Conservation (phyloP, 2,329 filamentous ascomycete species). For the Botrytis pseudocinerea region DNA sequence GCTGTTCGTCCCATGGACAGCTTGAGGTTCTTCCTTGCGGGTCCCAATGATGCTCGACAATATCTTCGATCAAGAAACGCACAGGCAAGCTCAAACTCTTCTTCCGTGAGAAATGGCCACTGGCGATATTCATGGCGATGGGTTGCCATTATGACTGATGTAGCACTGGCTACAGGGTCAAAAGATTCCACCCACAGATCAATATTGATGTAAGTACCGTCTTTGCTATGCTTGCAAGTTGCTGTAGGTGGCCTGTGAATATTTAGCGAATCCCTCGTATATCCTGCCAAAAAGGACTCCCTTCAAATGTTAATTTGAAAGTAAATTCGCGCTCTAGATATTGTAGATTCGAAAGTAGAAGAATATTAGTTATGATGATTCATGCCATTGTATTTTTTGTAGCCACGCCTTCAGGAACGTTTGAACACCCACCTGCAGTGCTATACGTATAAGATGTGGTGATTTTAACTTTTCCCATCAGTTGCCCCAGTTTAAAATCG, state of each 20-base stretch:
- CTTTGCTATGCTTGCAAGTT: neutral
- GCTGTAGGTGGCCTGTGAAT: neutral
- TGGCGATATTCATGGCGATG: conserved; percentile 44
- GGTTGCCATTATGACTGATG: conserved; percentile 28
- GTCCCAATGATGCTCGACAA: conserved; percentile 57
- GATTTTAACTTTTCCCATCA: neutral
- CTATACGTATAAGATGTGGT: neutral
- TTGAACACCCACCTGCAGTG: neutral
- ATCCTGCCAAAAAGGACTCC: neutral
- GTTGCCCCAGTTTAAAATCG: neutral
- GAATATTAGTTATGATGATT: too few relatives aligned
- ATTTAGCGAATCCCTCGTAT: neutral
- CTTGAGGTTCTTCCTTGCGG: conserved; percentile 55
- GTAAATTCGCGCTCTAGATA: neutral
- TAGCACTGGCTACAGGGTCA: conserved; percentile 13
- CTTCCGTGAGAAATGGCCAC: conserved; percentile 61
- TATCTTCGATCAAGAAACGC: conserved; percentile 61
- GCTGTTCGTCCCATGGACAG: conserved; percentile 48
- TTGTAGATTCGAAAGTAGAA: neutral
- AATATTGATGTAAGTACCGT: neutral
- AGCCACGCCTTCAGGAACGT: neutral
- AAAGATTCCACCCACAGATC: neutral
- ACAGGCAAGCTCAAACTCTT: conserved; percentile 67
- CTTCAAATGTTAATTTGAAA: neutral
- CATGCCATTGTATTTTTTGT: neutral